Percentiles rank a stretch among this genome's conserved stretches.
Conservation (phyloP, 2,329 filamentous ascomycete species). For the Diaporthe ampelina region DNA sequence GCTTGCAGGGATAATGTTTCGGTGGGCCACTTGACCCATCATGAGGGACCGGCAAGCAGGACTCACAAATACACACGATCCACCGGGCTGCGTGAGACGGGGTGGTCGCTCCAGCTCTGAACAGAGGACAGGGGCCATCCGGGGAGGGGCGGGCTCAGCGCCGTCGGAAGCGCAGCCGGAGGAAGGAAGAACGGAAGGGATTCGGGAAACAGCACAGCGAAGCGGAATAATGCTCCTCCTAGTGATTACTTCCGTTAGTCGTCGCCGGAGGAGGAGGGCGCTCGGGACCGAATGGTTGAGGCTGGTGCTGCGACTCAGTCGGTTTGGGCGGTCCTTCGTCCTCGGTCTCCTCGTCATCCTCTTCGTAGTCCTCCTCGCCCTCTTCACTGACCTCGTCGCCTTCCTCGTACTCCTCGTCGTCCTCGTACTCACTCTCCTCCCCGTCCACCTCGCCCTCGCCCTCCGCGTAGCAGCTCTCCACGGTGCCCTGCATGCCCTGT, state of each 20-base stretch:
- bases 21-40: conserved; percentile 31
- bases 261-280: conserved; percentile 58
- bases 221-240: conserved; percentile 36
- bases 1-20: background rate
- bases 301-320: conserved; percentile 50
- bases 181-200: background rate
- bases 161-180: conserved; percentile 3
- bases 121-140: conserved; percentile 17
- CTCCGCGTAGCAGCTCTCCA: conserved; percentile 72
- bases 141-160: conserved; percentile 16
- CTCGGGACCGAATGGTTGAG: conserved; percentile 63
- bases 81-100: conserved; percentile 5
- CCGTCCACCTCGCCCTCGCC: conserved; percentile 63
- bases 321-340: conserved; percentile 52
- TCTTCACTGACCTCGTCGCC: conserved; percentile 75
- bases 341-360: conserved; percentile 53
- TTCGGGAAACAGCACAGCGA: conserved; percentile 28
- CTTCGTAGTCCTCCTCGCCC: conserved; percentile 68
- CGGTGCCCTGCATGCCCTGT: conserved; percentile 72
- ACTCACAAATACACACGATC: conserved; percentile 20
- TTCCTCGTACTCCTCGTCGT: conserved; percentile 73
- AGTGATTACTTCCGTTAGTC: conserved; percentile 59
- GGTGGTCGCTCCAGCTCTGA: conserved; percentile 28
- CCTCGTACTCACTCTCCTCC: conserved; percentile 75
- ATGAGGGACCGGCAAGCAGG: conserved; percentile 23